Conservation (phyloP, 2,329 filamentous ascomycete genomes). For the Stenocarpella maydis region DNA sequence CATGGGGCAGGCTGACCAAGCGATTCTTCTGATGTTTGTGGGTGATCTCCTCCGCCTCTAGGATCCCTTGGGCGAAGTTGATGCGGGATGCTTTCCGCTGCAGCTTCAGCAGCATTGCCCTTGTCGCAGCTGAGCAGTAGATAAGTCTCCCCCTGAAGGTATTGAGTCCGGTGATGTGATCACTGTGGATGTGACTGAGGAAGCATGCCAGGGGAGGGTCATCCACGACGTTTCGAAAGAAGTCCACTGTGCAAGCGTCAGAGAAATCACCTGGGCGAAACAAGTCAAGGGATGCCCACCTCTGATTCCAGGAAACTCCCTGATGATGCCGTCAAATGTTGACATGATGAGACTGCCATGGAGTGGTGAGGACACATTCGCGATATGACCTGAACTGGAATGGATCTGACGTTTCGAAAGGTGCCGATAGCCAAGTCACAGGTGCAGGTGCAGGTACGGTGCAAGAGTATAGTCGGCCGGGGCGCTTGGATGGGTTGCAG, state of each 20-base stretch:
- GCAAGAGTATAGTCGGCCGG: background rate
- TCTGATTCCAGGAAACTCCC: constrained; percentile 82
- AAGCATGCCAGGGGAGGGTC: constrained; percentile 80
- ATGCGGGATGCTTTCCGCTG: constrained; percentile 82
- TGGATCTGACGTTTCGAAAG: background rate
- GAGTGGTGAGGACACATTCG: background rate
- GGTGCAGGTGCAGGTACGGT: background rate
- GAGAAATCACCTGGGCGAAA: background rate
- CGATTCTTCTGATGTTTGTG: constrained; percentile 79
- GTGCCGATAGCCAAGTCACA: background rate
- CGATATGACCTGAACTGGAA: fast-evolving
- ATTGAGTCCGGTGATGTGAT: constrained; percentile 85
- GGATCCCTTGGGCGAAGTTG: constrained; percentile 79
- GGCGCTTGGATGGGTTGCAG: background rate
- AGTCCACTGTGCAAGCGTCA: constrained; percentile 70
- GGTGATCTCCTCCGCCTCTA: constrained; percentile 77
- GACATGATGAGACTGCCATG: constrained; percentile 63
- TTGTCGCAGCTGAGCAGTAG: constrained; percentile 87
- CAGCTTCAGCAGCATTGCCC: constrained; percentile 80
- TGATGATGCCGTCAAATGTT: constrained; percentile 75
- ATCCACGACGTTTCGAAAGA: constrained; percentile 68
- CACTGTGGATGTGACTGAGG: constrained; percentile 90
- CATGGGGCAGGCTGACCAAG: constrained; percentile 55
- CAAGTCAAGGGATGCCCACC: constrained; percentile 50
- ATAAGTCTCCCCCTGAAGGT: constrained; percentile 57